Base-by-base conservation (phyloP, 1,284 basidiomycete genomes). In the Melampsora larici-populina region DNA sequence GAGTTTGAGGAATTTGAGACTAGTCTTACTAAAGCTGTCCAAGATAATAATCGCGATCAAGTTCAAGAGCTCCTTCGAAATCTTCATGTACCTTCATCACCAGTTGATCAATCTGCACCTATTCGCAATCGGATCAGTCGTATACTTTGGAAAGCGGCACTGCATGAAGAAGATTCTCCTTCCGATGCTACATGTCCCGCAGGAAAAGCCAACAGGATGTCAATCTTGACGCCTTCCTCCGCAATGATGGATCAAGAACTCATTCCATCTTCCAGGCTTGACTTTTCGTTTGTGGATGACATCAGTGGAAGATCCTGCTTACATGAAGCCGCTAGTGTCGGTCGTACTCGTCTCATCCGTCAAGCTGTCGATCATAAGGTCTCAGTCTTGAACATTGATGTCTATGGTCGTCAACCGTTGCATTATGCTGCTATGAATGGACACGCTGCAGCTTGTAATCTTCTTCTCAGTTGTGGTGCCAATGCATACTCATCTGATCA, bases 361-460 rank as follows among this genome's bases (percentile, higher is more conserved):
- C 85, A 95, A 26, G 97, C 94, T 83, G 88, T 98, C 31, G 86
- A 88, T 70, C 89, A 90, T 73, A 88, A 88, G 31, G 89, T 94
- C 7, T 86, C 88, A 26, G 87, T 89, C 46, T 87, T 89, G 78
- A 90, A 89, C 79, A 86, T 88, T 58, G 94, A 97, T 82, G 90
- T 91, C 2, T 99, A 98, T 84, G 94, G 93, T 48, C 91, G 97
- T 21, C 92, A 92, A 13, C 91, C 95, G 2, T 87, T 99, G 69
- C 96, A 98, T 85, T 99, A 99, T 84, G 94, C 94, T 21, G 92
- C 94, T 21, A 94, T 99, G 90, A 90, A 93, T 81, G 95, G 94
- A 1, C 91, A 95, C 83, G 87, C 89, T 0, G 85, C 86, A 18
- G 88, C 97, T 78, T 95, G 93, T 84, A 87, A 87, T 67, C 89